Percentiles rank a stretch among this genome's conserved stretches.
Evolutionary conservation across 805 yeast genomes (phyloP).

Genomic region (Blastobotrys americana): DNA sequence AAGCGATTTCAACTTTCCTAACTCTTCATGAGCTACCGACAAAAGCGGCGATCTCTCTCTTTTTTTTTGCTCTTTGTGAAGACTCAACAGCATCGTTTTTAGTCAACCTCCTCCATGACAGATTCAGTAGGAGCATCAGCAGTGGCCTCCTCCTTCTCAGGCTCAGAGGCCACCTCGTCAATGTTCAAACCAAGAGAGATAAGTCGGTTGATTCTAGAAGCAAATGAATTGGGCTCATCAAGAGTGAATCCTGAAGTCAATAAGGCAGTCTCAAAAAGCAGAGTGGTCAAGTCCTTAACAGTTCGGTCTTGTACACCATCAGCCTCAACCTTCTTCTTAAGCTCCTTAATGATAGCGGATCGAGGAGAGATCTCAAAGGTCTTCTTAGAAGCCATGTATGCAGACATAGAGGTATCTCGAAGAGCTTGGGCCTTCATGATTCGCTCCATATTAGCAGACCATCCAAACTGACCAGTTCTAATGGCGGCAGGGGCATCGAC

Average conservation of each 20-base stretch:
- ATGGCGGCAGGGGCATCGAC: slow-evolving; percentile 99
- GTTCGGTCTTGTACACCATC: slow-evolving; percentile 98
- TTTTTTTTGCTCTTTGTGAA: too few relatives aligned
- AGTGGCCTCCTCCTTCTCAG: slow-evolving; percentile 29
- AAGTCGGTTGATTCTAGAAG: slow-evolving; percentile 96
- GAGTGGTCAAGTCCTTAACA: slow-evolving; percentile 93
- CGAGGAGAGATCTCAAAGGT: slow-evolving; percentile 97
- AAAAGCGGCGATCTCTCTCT: too few relatives aligned
- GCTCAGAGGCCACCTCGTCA: slow-evolving; percentile 72
- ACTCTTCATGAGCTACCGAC: too few relatives aligned
- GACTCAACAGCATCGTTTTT: slow-evolving; percentile 27
- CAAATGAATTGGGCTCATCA: slow-evolving; percentile 97
- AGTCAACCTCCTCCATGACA: slow-evolving; percentile 99
- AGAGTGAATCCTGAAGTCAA: slow-evolving; percentile 98
- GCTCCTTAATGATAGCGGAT: slow-evolving; percentile 90
- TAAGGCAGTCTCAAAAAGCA: slow-evolving; percentile 95
- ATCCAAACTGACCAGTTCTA: slow-evolving; percentile 99
- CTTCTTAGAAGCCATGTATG: slow-evolving; percentile 99
- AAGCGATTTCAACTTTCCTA: not conserved
- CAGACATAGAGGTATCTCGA: slow-evolving; percentile 97
- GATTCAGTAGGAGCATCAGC: slow-evolving; percentile 77
- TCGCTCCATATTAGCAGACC: slow-evolving; percentile 99
- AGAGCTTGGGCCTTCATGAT: slow-evolving; percentile 99
- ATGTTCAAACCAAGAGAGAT: slow-evolving; percentile 97
- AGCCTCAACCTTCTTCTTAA: slow-evolving; percentile 91